These are phyloP conservation scores for Trametes sanguinea DNA, from an alignment of 768 basidiomycete species.

Conservation along the genomic window DNA sequence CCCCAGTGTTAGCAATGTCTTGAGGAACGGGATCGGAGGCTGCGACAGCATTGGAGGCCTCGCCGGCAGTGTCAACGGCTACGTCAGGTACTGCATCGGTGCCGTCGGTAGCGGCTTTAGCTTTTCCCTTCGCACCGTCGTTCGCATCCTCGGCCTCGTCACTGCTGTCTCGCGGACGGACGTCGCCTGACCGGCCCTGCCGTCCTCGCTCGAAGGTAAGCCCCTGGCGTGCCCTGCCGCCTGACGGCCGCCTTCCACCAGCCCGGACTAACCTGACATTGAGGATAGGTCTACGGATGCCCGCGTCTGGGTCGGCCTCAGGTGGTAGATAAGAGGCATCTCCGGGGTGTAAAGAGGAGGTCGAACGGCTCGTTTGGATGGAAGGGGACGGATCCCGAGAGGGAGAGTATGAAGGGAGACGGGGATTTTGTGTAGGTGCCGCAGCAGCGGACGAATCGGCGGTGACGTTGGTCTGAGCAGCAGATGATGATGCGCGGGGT, in stretches of 20 bases:
- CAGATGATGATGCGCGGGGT: slow-evolving; percentile 22
- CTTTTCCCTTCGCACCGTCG: neutral
- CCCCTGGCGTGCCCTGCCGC: slow-evolving; percentile 10
- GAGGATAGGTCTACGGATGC: slow-evolving; percentile 27
- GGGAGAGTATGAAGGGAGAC: slow-evolving; percentile 27
- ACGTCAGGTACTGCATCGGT: too few species aligned
- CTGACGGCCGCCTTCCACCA: slow-evolving; percentile 23
- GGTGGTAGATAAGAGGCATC: slow-evolving; percentile 35
- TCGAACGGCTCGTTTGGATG: slow-evolving; percentile 33
- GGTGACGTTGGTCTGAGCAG: slow-evolving; percentile 21
- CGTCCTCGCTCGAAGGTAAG: slow-evolving; percentile 24
- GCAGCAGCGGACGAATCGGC: slow-evolving; percentile 30
- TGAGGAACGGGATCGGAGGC: neutral
- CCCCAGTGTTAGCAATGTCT: neutral
- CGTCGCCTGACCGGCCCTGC: slow-evolving; percentile 23
- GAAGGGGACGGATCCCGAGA: slow-evolving; percentile 34
- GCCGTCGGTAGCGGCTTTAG: neutral
- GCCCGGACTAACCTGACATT: slow-evolving; percentile 34
- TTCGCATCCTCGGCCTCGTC: slow-evolving; percentile 1
- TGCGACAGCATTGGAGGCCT: neutral
- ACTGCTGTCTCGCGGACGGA: slow-evolving; percentile 7
- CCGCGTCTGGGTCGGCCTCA: slow-evolving; percentile 29
- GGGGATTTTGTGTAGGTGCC: slow-evolving; percentile 6
- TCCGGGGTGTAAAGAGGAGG: slow-evolving; percentile 34
- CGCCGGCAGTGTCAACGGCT: too few species aligned